Conservation (phyloP, 352 stramenopile species). For the Phytophthora idaei region DNA sequence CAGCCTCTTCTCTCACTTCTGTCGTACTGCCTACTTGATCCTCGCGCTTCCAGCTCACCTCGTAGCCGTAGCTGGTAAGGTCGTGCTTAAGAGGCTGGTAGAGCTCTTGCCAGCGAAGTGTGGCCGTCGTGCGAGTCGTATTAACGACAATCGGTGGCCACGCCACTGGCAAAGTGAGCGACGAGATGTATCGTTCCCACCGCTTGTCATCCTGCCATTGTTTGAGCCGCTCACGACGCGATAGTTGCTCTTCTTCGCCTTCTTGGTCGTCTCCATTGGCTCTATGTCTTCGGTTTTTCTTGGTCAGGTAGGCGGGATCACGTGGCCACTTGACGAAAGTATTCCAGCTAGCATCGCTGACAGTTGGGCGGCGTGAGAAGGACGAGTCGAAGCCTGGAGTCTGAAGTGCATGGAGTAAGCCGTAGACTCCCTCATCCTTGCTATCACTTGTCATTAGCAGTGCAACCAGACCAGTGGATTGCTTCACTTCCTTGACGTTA, state of each 20-base stretch:
- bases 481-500: constrained; percentile 77
- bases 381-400: constrained; percentile 60
- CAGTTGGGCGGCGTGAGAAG: constrained; percentile 53
- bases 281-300: constrained; percentile 44
- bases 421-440: constrained; percentile 24
- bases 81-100: constrained; percentile 66
- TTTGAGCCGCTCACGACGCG: constrained; percentile 76
- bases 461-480: constrained; percentile 50
- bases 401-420: constrained; percentile 53
- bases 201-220: constrained; percentile 81
- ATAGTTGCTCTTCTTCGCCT: constrained; percentile 52
- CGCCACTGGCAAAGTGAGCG: constrained; percentile 72
- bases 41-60: constrained; percentile 61
- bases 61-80: constrained; percentile 68
- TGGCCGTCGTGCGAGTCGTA: constrained; percentile 52
- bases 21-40: constrained; percentile 7
- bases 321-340: constrained; percentile 75
- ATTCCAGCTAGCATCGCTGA: constrained; percentile 44
- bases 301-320: constrained; percentile 41
- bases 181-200: constrained; percentile 67
- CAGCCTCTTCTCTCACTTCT: constrained; percentile 15
- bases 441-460: constrained; percentile 41
- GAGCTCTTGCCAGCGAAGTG: constrained; percentile 77
- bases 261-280: constrained; percentile 30
- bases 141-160: constrained; percentile 67